These are phyloP conservation scores for Xylaria sp. DNA, from an alignment of 2,329 filamentous ascomycete genomes.

Conservation along the genomic window DNA sequence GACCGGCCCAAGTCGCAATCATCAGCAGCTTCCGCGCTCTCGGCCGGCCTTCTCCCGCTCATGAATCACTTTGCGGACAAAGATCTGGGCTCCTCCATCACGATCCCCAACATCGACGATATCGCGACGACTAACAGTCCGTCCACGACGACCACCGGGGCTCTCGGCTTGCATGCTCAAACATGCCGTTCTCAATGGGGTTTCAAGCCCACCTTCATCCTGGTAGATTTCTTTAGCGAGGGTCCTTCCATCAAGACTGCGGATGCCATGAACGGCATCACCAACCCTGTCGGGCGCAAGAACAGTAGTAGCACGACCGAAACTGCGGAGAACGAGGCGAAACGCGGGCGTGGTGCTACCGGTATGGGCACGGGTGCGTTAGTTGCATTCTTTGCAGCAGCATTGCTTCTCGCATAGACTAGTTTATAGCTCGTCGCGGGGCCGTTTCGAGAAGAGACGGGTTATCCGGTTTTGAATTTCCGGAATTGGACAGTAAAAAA, in stretches of 20 bases:
- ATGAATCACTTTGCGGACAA: slow-evolving; percentile 85
- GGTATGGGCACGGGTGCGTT: slow-evolving; percentile 51
- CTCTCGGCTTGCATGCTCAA: slow-evolving; percentile 63
- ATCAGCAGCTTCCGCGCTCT: slow-evolving; percentile 62
- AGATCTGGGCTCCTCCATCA: slow-evolving; percentile 62
- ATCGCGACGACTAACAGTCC: slow-evolving; percentile 74
- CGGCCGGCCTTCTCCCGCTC: slow-evolving; percentile 71
- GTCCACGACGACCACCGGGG: slow-evolving; percentile 61
- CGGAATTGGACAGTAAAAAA: neutral
- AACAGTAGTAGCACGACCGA: slow-evolving; percentile 34
- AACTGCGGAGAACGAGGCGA: slow-evolving; percentile 12
- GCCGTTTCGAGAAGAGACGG: neutral
- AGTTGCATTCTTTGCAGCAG: slow-evolving; percentile 56
- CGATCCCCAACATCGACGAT: slow-evolving; percentile 68
- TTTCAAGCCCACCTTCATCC: slow-evolving; percentile 73
- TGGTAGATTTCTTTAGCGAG: slow-evolving; percentile 83
- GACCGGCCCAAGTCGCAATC: slow-evolving; percentile 68
- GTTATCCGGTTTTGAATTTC: neutral
- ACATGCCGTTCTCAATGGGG: slow-evolving; percentile 68
- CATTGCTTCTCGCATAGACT: slow-evolving; percentile 52
- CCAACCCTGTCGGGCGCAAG: slow-evolving; percentile 51
- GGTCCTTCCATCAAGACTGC: slow-evolving; percentile 75
- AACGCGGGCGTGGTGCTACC: slow-evolving; percentile 17
- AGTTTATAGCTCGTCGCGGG: neutral
- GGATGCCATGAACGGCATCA: slow-evolving; percentile 72